Conservation (phyloP, 2,329 filamentous ascomycete genomes). For the Fusarium secorum region DNA sequence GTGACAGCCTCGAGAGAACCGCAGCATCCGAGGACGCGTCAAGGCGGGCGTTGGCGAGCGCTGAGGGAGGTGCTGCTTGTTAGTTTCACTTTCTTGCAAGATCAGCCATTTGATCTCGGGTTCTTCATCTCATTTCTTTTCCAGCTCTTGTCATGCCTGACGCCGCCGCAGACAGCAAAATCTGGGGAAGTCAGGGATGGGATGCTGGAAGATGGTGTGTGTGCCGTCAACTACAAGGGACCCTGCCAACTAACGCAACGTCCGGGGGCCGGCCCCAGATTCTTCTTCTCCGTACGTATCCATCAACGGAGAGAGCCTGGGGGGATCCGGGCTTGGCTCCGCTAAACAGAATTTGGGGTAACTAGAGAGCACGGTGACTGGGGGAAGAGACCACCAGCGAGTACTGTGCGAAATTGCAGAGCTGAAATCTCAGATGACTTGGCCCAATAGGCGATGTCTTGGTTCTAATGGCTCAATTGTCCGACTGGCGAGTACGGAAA, state of each 20-base stretch:
- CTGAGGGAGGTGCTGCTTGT: not conserved
- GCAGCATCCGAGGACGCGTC: constrained; percentile 27
- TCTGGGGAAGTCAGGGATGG: constrained; percentile 48
- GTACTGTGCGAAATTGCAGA: constrained; percentile 35
- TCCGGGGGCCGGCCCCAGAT: constrained; percentile 34
- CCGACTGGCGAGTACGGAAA: constrained; percentile 9
- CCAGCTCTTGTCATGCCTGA: constrained; percentile 22
- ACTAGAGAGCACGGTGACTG: constrained; percentile 35
- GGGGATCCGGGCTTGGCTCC: constrained; percentile 34
- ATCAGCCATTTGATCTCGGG: constrained; percentile 21
- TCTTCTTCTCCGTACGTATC: constrained; percentile 5
- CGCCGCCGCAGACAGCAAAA: constrained; percentile 37
- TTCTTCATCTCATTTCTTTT: constrained; percentile 21
- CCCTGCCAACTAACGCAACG: constrained; percentile 36
- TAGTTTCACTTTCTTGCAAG: constrained; percentile 13
- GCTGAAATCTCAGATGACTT: not conserved
- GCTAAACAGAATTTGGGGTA: constrained; percentile 42
- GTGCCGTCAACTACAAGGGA: constrained; percentile 41
- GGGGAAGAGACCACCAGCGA: constrained; percentile 17
- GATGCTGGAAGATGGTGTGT: constrained; percentile 43
- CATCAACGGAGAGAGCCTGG: constrained; percentile 20
- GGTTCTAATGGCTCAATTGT: constrained; percentile 14
- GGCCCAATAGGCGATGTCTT: constrained; percentile 23
- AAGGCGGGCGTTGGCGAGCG: constrained; percentile 22
- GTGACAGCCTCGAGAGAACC: constrained; percentile 17